A percentile compares a stretch with the other conserved stretches of the same genome.
Evolutionary conservation across 768 basidiomycete genomes (phyloP).

Genomic region (Scleroderma bovista): DNA sequence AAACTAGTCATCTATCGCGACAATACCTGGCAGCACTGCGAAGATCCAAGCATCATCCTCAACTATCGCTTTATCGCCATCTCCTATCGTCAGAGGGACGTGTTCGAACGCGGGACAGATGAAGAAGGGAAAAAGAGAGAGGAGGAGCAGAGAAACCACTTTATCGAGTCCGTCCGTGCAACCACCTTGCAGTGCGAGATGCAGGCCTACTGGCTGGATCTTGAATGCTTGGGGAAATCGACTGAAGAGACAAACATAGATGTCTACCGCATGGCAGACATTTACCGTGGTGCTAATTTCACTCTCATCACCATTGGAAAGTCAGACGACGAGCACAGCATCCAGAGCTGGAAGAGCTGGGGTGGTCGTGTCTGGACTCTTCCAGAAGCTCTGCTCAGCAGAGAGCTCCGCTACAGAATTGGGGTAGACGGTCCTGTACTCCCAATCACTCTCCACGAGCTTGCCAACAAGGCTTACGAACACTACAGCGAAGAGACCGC

Average conservation of each 20-base stretch:
- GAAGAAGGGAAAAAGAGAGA: not conserved
- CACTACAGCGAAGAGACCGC: constrained; percentile 6
- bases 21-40: constrained; percentile 5
- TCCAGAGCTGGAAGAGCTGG: constrained; percentile 13
- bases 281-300: constrained; percentile 10
- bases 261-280: constrained; percentile 15
- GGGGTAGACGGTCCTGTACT: not conserved
- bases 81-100: constrained; percentile 10
- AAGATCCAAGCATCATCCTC: constrained; percentile 2
- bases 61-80: constrained; percentile 10
- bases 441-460: not conserved
- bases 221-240: constrained; percentile 13
- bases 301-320: constrained; percentile 11
- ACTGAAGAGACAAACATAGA: constrained; percentile 12
- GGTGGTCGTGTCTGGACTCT: constrained; percentile 14
- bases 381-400: constrained; percentile 11
- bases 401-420: constrained; percentile 5
- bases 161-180: constrained; percentile 6
- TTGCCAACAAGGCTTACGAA: constrained; percentile 15
- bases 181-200: not conserved
- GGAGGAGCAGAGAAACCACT: constrained; percentile 2
- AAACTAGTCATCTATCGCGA: constrained; percentile 2
- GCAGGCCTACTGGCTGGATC: constrained; percentile 15
- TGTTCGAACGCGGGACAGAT: constrained; percentile 6
- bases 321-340: not conserved